These are phyloP conservation scores for Herpotrichia juniperi DNA, from an alignment of 2,329 filamentous ascomycete genomes.

Conservation along the genomic window DNA sequence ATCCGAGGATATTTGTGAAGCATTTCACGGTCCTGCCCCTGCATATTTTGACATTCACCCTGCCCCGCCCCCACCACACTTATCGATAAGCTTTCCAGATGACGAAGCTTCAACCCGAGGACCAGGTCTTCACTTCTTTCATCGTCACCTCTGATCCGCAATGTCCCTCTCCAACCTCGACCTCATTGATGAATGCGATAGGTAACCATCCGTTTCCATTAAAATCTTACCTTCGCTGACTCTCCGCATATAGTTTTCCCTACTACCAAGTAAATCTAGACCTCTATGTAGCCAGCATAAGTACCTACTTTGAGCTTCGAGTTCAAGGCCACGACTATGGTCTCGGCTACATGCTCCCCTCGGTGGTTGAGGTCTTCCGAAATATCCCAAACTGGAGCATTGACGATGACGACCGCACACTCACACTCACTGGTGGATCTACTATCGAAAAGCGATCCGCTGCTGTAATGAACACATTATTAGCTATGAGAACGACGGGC, in stretches of 20 bases:
- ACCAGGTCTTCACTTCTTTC: neutral
- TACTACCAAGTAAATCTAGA: slow-evolving; percentile 68
- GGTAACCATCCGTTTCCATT: slow-evolving; percentile 34
- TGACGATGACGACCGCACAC: slow-evolving; percentile 63
- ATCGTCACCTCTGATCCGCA: no score
- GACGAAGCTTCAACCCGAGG: neutral
- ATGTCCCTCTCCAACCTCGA: slow-evolving; percentile 58
- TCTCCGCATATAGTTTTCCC: slow-evolving; percentile 68
- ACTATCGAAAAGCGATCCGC: slow-evolving; percentile 69
- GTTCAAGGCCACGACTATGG: slow-evolving; percentile 67
- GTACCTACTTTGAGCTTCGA: slow-evolving; percentile 68
- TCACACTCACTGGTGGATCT: slow-evolving; percentile 66
- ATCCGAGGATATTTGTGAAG: no score
- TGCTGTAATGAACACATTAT: slow-evolving; percentile 62
- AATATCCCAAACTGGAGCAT: slow-evolving; percentile 67
- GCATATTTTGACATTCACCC: neutral
- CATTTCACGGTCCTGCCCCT: neutral
- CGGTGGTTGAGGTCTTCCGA: slow-evolving; percentile 63
- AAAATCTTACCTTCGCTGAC: neutral
- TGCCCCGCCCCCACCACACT: neutral
- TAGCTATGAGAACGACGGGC: slow-evolving; percentile 71
- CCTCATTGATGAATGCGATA: slow-evolving; percentile 63
- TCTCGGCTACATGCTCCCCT: slow-evolving; percentile 65
- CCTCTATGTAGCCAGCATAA: slow-evolving; percentile 60
- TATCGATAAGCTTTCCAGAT: slow-evolving; percentile 9